A percentile compares a stretch with the other conserved stretches of the same genome.
These are phyloP conservation scores for Yamadazyma nakazawae DNA, from an alignment of 805 yeast genomes.

Conservation along the genomic window DNA sequence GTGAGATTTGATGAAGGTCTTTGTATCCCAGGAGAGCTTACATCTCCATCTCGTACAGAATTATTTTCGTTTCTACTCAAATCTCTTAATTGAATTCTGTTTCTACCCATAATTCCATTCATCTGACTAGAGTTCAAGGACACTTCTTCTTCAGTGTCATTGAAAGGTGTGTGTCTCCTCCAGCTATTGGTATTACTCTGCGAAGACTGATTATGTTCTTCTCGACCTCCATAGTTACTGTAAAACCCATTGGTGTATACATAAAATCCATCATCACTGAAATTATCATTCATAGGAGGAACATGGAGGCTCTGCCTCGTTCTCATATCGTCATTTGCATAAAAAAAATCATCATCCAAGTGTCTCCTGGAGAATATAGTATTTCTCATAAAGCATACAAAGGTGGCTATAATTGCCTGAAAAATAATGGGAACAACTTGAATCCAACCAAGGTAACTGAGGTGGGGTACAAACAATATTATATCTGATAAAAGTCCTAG, in stretches of 20 bases:
- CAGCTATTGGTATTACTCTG: slow-evolving; percentile 16
- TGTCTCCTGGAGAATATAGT: slow-evolving; percentile 51
- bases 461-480: slow-evolving; percentile 67
- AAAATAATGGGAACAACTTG: slow-evolving; percentile 65
- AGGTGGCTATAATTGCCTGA: slow-evolving; percentile 59
- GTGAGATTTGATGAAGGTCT: no score
- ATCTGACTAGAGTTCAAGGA: slow-evolving; percentile 14
- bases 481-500: slow-evolving; percentile 81
- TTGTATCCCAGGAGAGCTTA: no score
- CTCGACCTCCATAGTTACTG: slow-evolving; percentile 22
- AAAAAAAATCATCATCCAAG: slow-evolving; percentile 28
- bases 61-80: slow-evolving; percentile 5
- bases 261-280: slow-evolving; percentile 43
- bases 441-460: slow-evolving; percentile 86
- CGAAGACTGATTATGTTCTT: slow-evolving; percentile 12
- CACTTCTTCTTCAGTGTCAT: slow-evolving; percentile 18
- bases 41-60: neutral
- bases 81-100: slow-evolving; percentile 6
- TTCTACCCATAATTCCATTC: neutral
- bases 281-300: slow-evolving; percentile 19
- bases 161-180: slow-evolving; percentile 17
- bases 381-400: slow-evolving; percentile 71
- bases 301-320: slow-evolving; percentile 18
- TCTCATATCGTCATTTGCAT: slow-evolving; percentile 35
- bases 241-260: slow-evolving; percentile 43